Percentiles rank a stretch among this genome's conserved stretches.
Evolutionary conservation across 2,329 filamentous ascomycete genomes (phyloP).

Genomic region (Xylariaceae sp.): DNA sequence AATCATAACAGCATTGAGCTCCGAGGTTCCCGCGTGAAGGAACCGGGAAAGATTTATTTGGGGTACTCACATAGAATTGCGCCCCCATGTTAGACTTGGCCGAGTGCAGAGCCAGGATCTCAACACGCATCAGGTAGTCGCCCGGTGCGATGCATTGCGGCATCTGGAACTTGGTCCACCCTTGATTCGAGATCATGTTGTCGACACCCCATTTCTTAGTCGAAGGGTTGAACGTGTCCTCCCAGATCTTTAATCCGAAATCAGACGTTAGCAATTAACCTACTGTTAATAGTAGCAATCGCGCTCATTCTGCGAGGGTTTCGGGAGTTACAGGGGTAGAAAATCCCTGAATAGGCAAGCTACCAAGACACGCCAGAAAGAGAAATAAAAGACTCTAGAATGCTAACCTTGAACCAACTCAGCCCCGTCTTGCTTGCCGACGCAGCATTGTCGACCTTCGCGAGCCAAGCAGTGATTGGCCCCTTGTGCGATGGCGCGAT

Average conservation of each 20-base stretch:
- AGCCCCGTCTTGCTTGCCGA: conserved; percentile 49
- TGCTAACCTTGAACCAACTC: conserved; percentile 60
- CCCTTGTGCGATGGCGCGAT: conserved; percentile 63
- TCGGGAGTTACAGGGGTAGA: too few species aligned
- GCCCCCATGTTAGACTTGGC: conserved; percentile 48
- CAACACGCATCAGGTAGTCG: conserved; percentile 61
- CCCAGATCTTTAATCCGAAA: conserved; percentile 57
- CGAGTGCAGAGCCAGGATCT: conserved; percentile 60
- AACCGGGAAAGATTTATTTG: neutral
- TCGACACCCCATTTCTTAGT: conserved; percentile 57
- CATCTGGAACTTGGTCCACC: conserved; percentile 57
- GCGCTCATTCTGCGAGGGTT: too few species aligned
- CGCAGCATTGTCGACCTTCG: conserved; percentile 59
- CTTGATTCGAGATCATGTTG: conserved; percentile 50
- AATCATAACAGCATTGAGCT: too few species aligned
- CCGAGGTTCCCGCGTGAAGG: neutral
- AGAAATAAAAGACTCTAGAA: too few species aligned
- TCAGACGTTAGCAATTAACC: too few species aligned
- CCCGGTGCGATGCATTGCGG: conserved; percentile 59
- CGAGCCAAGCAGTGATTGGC: conserved; percentile 59
- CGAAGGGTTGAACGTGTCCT: conserved; percentile 53
- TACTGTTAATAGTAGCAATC: too few species aligned
- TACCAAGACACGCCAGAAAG: too few species aligned
- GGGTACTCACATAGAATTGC: conserved; percentile 49
- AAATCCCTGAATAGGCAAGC: too few species aligned